Evolutionary conservation across 2,329 filamentous ascomycete species (phyloP).

Genomic region (Geosmithia putterillii): DNA sequence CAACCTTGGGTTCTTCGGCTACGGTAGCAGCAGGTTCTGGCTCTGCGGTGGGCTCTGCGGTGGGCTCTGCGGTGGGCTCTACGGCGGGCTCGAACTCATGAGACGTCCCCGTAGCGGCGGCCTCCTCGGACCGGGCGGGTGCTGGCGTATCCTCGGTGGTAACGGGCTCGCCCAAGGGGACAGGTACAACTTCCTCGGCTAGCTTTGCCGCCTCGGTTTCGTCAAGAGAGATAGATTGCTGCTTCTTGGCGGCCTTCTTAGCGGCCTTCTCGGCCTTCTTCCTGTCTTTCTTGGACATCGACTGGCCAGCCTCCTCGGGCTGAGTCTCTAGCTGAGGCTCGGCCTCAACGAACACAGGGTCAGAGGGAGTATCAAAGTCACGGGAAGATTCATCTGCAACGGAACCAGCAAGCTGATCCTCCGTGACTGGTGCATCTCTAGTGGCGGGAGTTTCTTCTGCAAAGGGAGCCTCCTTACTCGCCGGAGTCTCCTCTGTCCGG

Average conservation of each 20-base stretch:
- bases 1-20: not conserved
- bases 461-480: not conserved
- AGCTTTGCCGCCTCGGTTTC: not conserved
- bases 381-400: not conserved
- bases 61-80: too few species aligned
- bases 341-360: not conserved
- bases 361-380: not conserved
- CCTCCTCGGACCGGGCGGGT: not conserved
- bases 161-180: not conserved
- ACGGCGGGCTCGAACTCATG: too few species aligned
- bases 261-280: constrained; percentile 10
- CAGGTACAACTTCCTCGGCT: not conserved
- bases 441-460: not conserved
- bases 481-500: not conserved
- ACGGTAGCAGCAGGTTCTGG: not conserved
- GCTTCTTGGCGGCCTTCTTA: not conserved
- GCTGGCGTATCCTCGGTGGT: too few species aligned
- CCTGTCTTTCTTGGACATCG: constrained; percentile 20
- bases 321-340: not conserved
- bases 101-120: not conserved
- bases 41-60: not conserved
- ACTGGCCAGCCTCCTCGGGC: not conserved
- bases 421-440: not conserved
- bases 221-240: not conserved
- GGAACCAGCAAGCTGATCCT: not conserved